Percentiles rank a stretch among this genome's conserved stretches.
Evolutionary conservation across 345 rosid species (phyloP).

Genomic region (Dimocarpus longan): DNA sequence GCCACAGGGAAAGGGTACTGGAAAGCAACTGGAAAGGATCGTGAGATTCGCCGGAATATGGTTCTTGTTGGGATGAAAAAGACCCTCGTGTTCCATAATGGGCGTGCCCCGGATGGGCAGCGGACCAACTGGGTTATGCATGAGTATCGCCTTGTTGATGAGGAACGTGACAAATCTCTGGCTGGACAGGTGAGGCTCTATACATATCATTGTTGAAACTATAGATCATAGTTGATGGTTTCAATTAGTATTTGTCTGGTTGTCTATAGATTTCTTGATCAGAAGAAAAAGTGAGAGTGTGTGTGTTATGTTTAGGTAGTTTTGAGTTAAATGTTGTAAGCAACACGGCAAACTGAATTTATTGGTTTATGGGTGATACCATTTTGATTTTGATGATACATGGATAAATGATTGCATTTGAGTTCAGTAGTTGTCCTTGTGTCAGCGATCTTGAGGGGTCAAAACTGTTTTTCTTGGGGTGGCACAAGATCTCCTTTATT

Average conservation of each 20-base stretch:
- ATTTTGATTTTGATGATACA: conserved; percentile 11
- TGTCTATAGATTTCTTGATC: neutral
- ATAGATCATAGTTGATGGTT: conserved; percentile 8
- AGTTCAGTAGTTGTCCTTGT: neutral
- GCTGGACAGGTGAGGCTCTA: conserved; percentile 43
- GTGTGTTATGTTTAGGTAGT: neutral
- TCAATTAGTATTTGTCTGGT: neutral
- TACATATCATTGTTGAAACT: neutral
- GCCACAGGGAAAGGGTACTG: conserved; percentile 69
- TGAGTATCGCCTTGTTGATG: conserved; percentile 66
- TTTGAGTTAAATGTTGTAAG: neutral
- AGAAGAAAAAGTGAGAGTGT: neutral
- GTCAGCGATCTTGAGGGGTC: neutral
- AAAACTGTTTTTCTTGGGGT: neutral
- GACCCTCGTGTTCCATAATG: conserved; percentile 62
- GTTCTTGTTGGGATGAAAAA: conserved; percentile 62
- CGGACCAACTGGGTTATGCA: conserved; percentile 87
- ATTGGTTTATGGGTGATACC: neutral
- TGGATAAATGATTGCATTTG: neutral
- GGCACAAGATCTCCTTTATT: neutral
- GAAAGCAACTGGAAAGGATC: conserved; percentile 70
- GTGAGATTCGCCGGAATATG: conserved; percentile 38
- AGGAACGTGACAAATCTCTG: conserved; percentile 51
- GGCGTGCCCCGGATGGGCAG: conserved; percentile 62
- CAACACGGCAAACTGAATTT: neutral